Base-by-base conservation (phyloP, 2,329 filamentous ascomycete genomes). In the Colletotrichum sp. region DNA sequence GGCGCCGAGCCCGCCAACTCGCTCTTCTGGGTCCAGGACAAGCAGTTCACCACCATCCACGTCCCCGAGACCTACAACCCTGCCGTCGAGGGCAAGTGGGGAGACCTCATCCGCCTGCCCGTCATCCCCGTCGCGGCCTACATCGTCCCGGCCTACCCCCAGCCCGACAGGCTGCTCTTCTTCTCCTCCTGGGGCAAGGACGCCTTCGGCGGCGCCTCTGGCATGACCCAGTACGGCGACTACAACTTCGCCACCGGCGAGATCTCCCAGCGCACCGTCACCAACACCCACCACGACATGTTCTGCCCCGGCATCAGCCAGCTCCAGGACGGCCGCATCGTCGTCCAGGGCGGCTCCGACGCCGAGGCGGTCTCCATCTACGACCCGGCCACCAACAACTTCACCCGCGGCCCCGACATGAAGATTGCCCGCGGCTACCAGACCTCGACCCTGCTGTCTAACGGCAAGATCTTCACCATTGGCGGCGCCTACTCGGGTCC, bases 391-490 rank as follows among this genome's bases (percentile, higher is more conserved):
- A 81, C 79, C 12, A 78, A 83, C 31, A 73, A 66, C 3, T 90
- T 87, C 84, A 79, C 77, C 6, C 76, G 78, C 6, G 85, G 79
- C 2, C 79, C 83, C 0, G 76, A 84, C 64, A 87, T 90, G 87
- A 79, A 82, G 16, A 81, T 88, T 24, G 76, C 81, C 9, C 86
- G 89, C 29, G 88, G 88, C 9, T 90, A 91, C 72, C 90, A 92
- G 65, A 80, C 88, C 0, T 85, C 86, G 1, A 81, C 86, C 0
- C 89, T 86, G 0, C 77, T 86, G 2, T 88, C 88, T 0, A 85
- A 90, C 72, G 90, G 90, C 6, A 82, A 85, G 1, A 84, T 91
- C 29, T 92, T 92, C 79, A 86, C 84, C 15, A 90, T 92, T 47
- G 90, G 90, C 21, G 90, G 90, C 6, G 90, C 87, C 0, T 84